Evolutionary conservation across 441 rosid species (phyloP).

Genomic region (Breynia disticha): DNA sequence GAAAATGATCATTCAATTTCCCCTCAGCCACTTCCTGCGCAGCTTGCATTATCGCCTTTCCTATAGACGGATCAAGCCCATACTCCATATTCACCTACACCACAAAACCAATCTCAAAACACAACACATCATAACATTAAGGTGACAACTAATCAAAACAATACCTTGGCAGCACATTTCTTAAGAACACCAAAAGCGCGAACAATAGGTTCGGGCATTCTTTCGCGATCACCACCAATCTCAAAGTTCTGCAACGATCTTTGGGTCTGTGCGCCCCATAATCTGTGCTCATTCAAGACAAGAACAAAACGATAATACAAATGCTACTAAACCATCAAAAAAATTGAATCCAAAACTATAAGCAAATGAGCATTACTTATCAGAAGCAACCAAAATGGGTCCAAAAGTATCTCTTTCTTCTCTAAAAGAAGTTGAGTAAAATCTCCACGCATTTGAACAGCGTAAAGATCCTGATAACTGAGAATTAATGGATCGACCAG

Average conservation of each 20-base stretch:
- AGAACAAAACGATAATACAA: background rate
- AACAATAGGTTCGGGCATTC: constrained; percentile 88
- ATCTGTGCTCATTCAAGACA: constrained; percentile 22
- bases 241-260: constrained; percentile 89
- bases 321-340: background rate
- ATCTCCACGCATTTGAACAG: constrained; percentile 39
- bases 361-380: constrained; percentile 46
- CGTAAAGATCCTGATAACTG: constrained; percentile 28
- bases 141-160: background rate
- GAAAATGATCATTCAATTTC: constrained; percentile 78
- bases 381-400: constrained; percentile 75
- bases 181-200: constrained; percentile 85
- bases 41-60: constrained; percentile 88
- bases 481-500: constrained; percentile 27
- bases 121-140: background rate
- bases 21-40: constrained; percentile 93
- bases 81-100: constrained; percentile 77
- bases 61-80: constrained; percentile 79
- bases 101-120: background rate
- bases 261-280: constrained; percentile 98
- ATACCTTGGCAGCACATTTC: constrained; percentile 90
- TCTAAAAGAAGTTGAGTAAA: constrained; percentile 52
- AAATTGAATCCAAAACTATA: background rate
- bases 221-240: constrained; percentile 83
- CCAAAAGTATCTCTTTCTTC: constrained; percentile 94